A percentile compares a stretch with the other conserved stretches of the same genome.
Conservation (phyloP, 129 eudicot species). For the Flaveria linearis region DNA sequence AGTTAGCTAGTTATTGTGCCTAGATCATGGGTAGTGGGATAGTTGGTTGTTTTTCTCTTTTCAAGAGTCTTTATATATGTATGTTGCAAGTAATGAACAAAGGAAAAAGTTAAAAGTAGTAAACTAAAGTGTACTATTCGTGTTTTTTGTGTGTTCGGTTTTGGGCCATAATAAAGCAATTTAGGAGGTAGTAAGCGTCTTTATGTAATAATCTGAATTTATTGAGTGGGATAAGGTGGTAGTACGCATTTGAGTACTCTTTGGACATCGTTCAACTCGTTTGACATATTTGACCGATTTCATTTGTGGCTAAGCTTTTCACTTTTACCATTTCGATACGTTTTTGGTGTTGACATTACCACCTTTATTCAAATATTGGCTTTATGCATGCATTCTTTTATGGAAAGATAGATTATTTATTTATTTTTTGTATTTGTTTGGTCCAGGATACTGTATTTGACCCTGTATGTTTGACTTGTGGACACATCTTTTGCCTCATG, state of each 20-base stretch:
- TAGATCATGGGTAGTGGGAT: no score
- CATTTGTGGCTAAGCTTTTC: neutral
- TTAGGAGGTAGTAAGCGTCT: neutral
- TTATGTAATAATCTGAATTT: no score
- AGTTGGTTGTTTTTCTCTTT: no score
- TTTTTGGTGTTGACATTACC: neutral
- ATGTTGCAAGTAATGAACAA: no score
- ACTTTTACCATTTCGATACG: neutral
- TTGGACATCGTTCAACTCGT: neutral
- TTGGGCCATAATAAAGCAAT: neutral
- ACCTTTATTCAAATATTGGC: neutral
- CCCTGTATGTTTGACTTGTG: conserved; percentile 85
- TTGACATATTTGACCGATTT: neutral
- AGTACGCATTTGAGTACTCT: neutral
- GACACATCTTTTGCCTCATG: conserved; percentile 89
- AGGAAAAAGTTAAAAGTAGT: no score
- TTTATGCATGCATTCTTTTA: neutral
- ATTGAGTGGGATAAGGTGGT: no score
- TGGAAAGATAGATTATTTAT: conserved; percentile 1
- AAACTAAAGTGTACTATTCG: no score
- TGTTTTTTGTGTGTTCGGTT: no score
- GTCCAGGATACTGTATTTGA: conserved; percentile 89
- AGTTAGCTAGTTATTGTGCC: no score
- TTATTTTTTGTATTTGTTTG: conserved; percentile 7
- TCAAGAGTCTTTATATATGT: no score